A percentile compares a stretch with the other conserved stretches of the same genome.
Conservation (phyloP, 345 rosid genomes). For the Gossypioides kirkii region DNA sequence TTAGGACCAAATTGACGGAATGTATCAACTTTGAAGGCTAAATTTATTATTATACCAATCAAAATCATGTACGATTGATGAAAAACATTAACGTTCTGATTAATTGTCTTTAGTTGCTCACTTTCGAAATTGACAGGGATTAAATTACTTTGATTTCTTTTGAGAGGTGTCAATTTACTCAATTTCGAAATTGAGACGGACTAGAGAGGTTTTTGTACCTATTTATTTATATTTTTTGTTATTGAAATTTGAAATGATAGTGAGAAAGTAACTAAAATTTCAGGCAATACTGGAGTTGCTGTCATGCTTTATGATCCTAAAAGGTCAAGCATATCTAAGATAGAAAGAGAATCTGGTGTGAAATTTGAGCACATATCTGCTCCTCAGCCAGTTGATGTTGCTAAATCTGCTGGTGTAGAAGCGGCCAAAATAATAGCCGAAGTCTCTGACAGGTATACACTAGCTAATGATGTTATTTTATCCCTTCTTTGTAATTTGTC, state of each 20-base stretch:
- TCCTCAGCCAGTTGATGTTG: constrained; percentile 77
- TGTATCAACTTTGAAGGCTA: no score
- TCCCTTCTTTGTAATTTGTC: not conserved
- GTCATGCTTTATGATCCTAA: constrained; percentile 93
- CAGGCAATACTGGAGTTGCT: constrained; percentile 92
- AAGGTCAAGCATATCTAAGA: constrained; percentile 61
- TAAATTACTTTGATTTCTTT: no score
- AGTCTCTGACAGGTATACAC: constrained; percentile 80
- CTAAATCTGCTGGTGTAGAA: constrained; percentile 70
- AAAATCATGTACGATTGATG: no score
- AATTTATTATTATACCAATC: no score
- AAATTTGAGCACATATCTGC: constrained; percentile 85
- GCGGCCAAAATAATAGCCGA: constrained; percentile 67
- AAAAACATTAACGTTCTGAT: no score
- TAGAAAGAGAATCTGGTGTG: constrained; percentile 81
- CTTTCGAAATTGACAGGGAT: no score
- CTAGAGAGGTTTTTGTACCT: not conserved
- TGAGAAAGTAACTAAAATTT: constrained; percentile 9
- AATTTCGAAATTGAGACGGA: no score
- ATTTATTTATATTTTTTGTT: not conserved
- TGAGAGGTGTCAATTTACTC: no score
- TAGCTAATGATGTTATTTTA: not conserved
- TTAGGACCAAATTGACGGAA: no score
- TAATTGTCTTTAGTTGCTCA: no score
- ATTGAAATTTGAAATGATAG: constrained; percentile 13